Evolutionary conservation across 345 rosid genomes (phyloP), one percentile per base, ranked within the genome.

Genomic region (Balakata baccata): DNA sequence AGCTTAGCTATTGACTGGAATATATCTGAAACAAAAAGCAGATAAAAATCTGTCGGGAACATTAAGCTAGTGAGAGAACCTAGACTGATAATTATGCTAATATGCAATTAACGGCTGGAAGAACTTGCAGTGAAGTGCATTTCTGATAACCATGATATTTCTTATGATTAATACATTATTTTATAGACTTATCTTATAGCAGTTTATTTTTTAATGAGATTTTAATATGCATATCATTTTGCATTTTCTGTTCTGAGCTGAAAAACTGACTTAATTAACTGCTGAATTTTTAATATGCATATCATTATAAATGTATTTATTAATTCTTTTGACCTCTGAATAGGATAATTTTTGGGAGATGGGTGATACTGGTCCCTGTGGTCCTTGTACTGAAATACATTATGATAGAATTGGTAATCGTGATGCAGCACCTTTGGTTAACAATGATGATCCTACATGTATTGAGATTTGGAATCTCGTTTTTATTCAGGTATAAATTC

Each of bases 341-440:
- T 72, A 94, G 98, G 99, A 95, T 81, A 95, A 95, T 78, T 95
- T 93, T 75, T 95, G 99, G 98, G 98, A 92, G 89, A 93, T 95
- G 98, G 99, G 99, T 18, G 99, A 95, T 79, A 89, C 97, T 25
- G 98, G 98, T 83, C 99, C 98, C 16, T 92, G 98, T 74, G 98
- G 98, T 63, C 99, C 99, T 79, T 95, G 99, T 80, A 95, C 97
- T 6, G 99, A 93, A 83, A 95, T 95, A 67, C 97, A 92, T 84
- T 95, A 76, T 67, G 99, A 95, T 77, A 88, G 99, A 79, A 74
- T 88, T 76, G 99, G 98, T 66, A 84, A 89, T 66, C 96, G 94
- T 0, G 89, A 95, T 66, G 96, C 98, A 79, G 86, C 96, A 69
- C 69, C 79, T 16, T 84, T 95, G 82, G 99, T 95, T 66, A 95